Conservation (phyloP, 805 yeast genomes). For the Cyberlindnera bimundalis region DNA sequence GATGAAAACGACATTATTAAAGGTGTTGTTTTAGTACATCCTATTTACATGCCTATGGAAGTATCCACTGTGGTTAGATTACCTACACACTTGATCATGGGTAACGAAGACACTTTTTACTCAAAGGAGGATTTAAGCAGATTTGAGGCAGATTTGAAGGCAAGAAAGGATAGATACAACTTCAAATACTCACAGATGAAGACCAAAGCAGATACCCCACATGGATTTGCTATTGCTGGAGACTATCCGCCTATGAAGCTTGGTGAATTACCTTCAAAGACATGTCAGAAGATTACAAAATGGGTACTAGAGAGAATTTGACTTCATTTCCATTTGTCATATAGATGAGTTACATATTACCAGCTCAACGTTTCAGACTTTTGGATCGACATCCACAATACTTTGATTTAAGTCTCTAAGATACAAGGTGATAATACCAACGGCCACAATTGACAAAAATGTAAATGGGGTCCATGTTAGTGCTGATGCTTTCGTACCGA, state of each 20-base stretch:
- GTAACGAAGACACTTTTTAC: slow-evolving; percentile 20
- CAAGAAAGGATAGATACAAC: slow-evolving; percentile 9
- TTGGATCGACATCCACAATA: slow-evolving; percentile 21
- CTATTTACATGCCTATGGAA: slow-evolving; percentile 22
- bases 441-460: slow-evolving; percentile 39
- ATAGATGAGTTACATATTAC: no score
- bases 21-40: slow-evolving; percentile 23
- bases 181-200: slow-evolving; percentile 20
- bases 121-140: slow-evolving; percentile 11
- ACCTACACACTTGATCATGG: slow-evolving; percentile 20
- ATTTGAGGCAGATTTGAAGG: slow-evolving; percentile 13
- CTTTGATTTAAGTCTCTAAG: slow-evolving; percentile 32
- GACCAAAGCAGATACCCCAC: slow-evolving; percentile 31
- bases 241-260: slow-evolving; percentile 33
- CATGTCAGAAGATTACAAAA: slow-evolving; percentile 18
- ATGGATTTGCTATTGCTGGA: slow-evolving; percentile 40
- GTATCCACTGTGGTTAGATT: slow-evolving; percentile 8
- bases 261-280: slow-evolving; percentile 30
- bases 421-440: slow-evolving; percentile 35
- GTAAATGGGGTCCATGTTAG: slow-evolving; percentile 62
- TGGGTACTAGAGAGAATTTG: slow-evolving; percentile 24
- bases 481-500: slow-evolving; percentile 51
- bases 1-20: slow-evolving; percentile 10
- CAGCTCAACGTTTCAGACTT: slow-evolving; percentile 19
- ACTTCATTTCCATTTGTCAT: no score